Conservation (phyloP, 1,284 basidiomycete species). For the Ceratobasidium sp. region DNA sequence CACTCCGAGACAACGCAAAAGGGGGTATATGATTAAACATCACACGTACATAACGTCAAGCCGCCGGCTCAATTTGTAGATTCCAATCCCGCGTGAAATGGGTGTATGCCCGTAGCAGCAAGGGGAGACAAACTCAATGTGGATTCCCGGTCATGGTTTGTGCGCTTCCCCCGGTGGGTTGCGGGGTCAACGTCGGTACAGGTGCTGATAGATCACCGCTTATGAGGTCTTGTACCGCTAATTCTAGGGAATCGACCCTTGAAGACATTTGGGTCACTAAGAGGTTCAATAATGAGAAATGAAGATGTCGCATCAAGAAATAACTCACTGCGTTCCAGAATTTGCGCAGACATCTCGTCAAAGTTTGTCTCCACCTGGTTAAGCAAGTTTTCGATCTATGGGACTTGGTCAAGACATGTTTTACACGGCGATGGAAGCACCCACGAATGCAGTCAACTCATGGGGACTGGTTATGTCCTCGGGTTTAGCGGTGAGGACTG, state of each 20-base stretch:
- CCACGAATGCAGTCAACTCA: constrained; percentile 83
- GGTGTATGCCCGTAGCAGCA: background rate
- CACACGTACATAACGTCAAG: background rate
- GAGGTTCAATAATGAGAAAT: constrained; percentile 37
- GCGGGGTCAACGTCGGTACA: constrained; percentile 44
- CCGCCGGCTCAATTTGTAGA: background rate
- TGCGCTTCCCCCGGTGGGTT: constrained; percentile 35
- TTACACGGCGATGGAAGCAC: constrained; percentile 53
- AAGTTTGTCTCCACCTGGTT: constrained; percentile 83
- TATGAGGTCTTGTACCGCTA: constrained; percentile 85
- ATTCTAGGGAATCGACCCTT: constrained; percentile 83
- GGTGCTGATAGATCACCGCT: constrained; percentile 61
- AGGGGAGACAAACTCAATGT: background rate
- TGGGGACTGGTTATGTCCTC: constrained; percentile 64
- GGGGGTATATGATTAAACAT: background rate
- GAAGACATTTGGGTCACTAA: constrained; percentile 86
- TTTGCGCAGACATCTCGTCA: constrained; percentile 85
- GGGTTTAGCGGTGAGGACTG: constrained; percentile 36
- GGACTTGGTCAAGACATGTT: background rate
- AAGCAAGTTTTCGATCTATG: constrained; percentile 79
- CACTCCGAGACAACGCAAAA: background rate
- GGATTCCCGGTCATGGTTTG: constrained; percentile 24
- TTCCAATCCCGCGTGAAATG: too few species aligned
- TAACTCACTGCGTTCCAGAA: constrained; percentile 80
- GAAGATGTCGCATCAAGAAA: constrained; percentile 3